phyloP scores from a whole-genome alignment of 2,329 filamentous ascomycete genomes.

The Calonectria hawksworthii region DNA sequence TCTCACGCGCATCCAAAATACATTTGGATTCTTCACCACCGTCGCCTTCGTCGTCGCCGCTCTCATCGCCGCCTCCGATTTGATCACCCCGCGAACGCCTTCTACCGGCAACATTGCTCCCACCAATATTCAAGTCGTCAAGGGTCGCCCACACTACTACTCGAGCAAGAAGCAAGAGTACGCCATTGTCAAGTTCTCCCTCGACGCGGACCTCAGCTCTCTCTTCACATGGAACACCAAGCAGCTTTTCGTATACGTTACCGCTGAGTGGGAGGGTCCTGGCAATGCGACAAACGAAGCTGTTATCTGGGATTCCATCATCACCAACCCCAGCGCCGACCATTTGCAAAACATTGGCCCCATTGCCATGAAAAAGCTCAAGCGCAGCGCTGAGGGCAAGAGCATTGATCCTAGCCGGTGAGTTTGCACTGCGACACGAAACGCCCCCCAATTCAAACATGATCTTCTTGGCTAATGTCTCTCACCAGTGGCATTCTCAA shows the following conservation, averaged over 20 bases:
- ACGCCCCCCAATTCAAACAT: not conserved
- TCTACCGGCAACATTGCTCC: slow-evolving; percentile 71
- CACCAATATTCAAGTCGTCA: slow-evolving; percentile 88
- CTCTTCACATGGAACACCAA: slow-evolving; percentile 99
- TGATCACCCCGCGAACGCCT: slow-evolving; percentile 78
- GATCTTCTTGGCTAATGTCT: not conserved
- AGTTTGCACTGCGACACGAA: slow-evolving; percentile 23
- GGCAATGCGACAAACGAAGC: slow-evolving; percentile 73
- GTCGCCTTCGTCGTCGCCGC: slow-evolving; percentile 86
- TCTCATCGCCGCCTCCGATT: slow-evolving; percentile 84
- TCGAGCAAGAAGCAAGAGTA: slow-evolving; percentile 94
- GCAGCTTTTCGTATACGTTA: slow-evolving; percentile 96
- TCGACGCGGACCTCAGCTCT: slow-evolving; percentile 89
- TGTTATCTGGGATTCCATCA: slow-evolving; percentile 97
- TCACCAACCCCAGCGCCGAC: slow-evolving; percentile 79
- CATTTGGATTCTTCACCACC: slow-evolving; percentile 98
- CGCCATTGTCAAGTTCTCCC: slow-evolving; percentile 91
- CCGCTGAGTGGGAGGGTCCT: slow-evolving; percentile 75
- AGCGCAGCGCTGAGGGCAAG: slow-evolving; percentile 71
- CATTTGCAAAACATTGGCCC: slow-evolving; percentile 73
- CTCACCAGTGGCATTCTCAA: slow-evolving; percentile 75
- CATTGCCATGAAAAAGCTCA: slow-evolving; percentile 72
- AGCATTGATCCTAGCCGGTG: slow-evolving; percentile 71
- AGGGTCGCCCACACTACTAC: slow-evolving; percentile 97
- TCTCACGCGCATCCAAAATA: slow-evolving; percentile 87